Evolutionary conservation across 148 eudicot genomes (phyloP).

Genomic region (Bassia scoparia): DNA sequence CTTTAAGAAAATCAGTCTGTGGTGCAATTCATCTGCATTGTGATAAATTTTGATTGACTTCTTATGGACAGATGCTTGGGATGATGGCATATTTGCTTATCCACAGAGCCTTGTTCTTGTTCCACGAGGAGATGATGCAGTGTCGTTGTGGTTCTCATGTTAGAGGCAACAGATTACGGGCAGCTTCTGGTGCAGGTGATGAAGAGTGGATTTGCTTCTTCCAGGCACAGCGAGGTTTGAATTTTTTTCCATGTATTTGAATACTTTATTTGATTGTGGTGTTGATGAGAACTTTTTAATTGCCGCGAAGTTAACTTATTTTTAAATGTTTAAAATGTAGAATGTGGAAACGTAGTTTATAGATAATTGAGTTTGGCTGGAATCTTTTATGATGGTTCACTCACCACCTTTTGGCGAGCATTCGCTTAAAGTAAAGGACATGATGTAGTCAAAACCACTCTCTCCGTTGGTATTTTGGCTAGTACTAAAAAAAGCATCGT

Average conservation of each 20-base stretch:
- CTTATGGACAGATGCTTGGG: slow-evolving; percentile 53
- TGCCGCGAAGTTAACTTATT: neutral
- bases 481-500: neutral
- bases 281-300: too few relatives aligned
- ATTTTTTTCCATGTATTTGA: neutral
- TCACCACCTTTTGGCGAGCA: neutral
- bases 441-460: neutral
- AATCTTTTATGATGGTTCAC: neutral
- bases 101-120: slow-evolving; percentile 92
- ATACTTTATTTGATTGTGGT: neutral
- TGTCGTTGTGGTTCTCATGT: slow-evolving; percentile 81
- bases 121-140: slow-evolving; percentile 80
- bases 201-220: slow-evolving; percentile 98
- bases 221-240: slow-evolving; percentile 97
- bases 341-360: neutral
- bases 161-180: slow-evolving; percentile 80
- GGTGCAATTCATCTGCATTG: neutral
- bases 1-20: neutral
- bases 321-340: too few relatives aligned
- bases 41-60: slow-evolving; percentile 2
- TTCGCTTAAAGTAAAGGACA: neutral
- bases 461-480: neutral
- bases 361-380: neutral
- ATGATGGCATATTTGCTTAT: slow-evolving; percentile 62
- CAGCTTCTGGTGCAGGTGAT: slow-evolving; percentile 77